Evolutionary conservation across 2,329 filamentous ascomycete genomes (phyloP).

Genomic region (Orbilia ellipsospora): DNA sequence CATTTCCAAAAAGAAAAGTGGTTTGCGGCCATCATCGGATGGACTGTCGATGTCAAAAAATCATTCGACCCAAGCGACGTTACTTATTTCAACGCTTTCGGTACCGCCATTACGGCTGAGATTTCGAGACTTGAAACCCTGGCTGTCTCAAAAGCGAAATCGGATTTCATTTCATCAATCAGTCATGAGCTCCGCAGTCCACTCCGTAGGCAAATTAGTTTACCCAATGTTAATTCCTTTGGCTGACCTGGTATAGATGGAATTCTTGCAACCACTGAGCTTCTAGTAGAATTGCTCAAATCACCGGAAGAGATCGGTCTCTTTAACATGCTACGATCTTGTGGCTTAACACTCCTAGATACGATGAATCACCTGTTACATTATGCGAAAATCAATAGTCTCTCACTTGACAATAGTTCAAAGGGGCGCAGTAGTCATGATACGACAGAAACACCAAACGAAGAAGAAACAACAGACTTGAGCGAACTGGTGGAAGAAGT

Average conservation of each 20-base stretch:
- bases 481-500: conserved; percentile 62
- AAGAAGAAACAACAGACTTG: conserved; percentile 50
- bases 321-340: conserved; percentile 67
- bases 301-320: conserved; percentile 65
- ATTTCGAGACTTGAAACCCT: conserved; percentile 67
- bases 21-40: conserved; percentile 19
- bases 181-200: conserved; percentile 72
- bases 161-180: conserved; percentile 70
- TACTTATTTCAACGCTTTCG: conserved; percentile 67
- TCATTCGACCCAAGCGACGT: conserved; percentile 61
- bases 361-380: conserved; percentile 68
- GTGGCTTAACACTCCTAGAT: conserved; percentile 67
- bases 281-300: conserved; percentile 67
- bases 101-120: conserved; percentile 69
- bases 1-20: conserved; percentile 27
- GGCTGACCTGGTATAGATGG: conserved; percentile 58
- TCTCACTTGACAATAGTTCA: conserved; percentile 5
- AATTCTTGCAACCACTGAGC: conserved; percentile 68
- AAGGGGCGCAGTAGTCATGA: neutral
- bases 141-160: conserved; percentile 67
- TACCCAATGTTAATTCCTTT: neutral
- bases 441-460: conserved; percentile 8
- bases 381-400: conserved; percentile 62
- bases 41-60: conserved; percentile 13
- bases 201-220: conserved; percentile 64